These are phyloP conservation scores for Pistacia integerrima DNA, from an alignment of 345 rosid genomes.

Conservation along the genomic window DNA sequence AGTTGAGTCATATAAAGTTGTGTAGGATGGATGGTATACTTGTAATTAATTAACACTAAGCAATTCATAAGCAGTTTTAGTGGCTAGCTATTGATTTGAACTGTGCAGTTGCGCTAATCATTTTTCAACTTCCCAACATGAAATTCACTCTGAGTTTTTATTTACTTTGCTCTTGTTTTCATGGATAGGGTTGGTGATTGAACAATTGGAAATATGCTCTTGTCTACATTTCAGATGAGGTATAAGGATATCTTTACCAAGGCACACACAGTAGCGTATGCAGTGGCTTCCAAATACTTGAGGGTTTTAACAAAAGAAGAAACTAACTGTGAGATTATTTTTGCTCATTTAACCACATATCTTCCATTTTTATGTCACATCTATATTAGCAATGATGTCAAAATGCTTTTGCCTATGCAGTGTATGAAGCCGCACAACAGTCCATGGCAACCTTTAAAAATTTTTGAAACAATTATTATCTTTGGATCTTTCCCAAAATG, in stretches of 20 bases:
- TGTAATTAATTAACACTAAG: not conserved
- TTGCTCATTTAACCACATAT: slow-evolving; percentile 5
- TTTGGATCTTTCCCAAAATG: too few relatives aligned
- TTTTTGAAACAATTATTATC: too few relatives aligned
- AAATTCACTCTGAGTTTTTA: too few relatives aligned
- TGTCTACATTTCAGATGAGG: slow-evolving; percentile 69
- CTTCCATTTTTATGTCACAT: not conserved
- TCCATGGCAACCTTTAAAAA: slow-evolving; percentile 63
- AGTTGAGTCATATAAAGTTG: not conserved
- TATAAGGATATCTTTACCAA: slow-evolving; percentile 77
- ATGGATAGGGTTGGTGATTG: slow-evolving; percentile 59
- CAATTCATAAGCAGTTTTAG: not conserved
- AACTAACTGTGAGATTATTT: not conserved
- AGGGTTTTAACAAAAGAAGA: slow-evolving; percentile 57
- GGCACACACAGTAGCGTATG: slow-evolving; percentile 71
- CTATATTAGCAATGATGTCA: not conserved
- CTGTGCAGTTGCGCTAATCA: not conserved
- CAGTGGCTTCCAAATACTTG: slow-evolving; percentile 58
- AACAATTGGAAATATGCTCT: slow-evolving; percentile 62
- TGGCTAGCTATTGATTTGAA: not conserved
- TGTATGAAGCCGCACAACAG: slow-evolving; percentile 79
- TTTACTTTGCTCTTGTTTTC: not conserved
- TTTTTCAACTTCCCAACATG: too few relatives aligned
- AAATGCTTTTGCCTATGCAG: slow-evolving; percentile 31
- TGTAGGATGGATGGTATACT: not conserved